Percentiles rank a stretch among this genome's conserved stretches.
phyloP scores from a whole-genome alignment of 225 moss, liverwort and hornwort genomes.

The Climacium dendroides region DNA sequence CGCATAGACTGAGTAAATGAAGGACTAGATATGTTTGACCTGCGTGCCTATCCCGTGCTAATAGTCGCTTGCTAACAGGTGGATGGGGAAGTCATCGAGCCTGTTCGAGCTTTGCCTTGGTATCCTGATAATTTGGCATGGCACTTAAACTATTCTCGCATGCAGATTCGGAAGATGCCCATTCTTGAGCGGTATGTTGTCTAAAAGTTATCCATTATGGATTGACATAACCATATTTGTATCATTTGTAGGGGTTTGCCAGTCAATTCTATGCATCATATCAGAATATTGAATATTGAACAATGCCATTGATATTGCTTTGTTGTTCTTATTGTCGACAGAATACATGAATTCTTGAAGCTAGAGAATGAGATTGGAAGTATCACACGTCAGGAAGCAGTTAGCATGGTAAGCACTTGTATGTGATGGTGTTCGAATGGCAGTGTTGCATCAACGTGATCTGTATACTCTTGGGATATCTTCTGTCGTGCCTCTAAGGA shows the following conservation, averaged over 20 bases:
- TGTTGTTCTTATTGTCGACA: slow-evolving; percentile 8
- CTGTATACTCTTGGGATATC: neutral
- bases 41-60: neutral
- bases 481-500: neutral
- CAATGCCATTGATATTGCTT: neutral
- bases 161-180: slow-evolving; percentile 75
- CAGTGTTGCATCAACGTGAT: neutral
- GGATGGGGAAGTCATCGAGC: slow-evolving; percentile 65
- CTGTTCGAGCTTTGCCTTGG: slow-evolving; percentile 68
- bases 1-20: neutral
- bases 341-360: slow-evolving; percentile 92
- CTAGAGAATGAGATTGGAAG: slow-evolving; percentile 96
- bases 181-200: slow-evolving; percentile 59
- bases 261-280: neutral
- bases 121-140: slow-evolving; percentile 84
- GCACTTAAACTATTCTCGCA: slow-evolving; percentile 74
- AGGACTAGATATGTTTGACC: neutral
- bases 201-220: neutral
- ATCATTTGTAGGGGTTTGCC: neutral
- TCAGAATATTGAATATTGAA: neutral
- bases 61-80: slow-evolving; percentile 22
- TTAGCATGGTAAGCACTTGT: slow-evolving; percentile 69
- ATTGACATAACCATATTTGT: neutral
- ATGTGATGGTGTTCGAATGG: neutral
- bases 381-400: slow-evolving; percentile 91